Conservation (phyloP, 1,139 yeast species). For the Candida anutae region DNA sequence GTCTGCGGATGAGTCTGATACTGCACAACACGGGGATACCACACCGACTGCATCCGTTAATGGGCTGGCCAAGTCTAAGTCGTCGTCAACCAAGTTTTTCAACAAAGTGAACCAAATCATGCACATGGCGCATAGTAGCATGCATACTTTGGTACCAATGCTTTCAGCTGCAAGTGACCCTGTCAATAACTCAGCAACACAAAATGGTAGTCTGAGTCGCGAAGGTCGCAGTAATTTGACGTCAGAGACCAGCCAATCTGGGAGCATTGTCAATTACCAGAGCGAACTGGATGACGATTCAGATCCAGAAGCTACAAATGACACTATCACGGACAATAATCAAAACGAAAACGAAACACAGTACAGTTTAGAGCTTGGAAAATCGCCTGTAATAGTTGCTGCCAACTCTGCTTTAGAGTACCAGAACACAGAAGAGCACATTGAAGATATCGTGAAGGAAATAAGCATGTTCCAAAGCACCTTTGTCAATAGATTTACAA, state of each 20-base stretch:
- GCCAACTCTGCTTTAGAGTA: not conserved
- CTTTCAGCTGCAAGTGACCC: constrained; percentile 1
- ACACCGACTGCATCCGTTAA: constrained; percentile 1
- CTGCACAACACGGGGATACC: too few species aligned
- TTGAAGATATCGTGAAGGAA: constrained; percentile 19
- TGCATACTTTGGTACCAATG: constrained; percentile 13
- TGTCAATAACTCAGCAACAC: not conserved
- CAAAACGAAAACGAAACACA: constrained; percentile 1
- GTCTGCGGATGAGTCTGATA: too few species aligned
- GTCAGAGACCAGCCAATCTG: constrained; percentile 1
- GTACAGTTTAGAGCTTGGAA: constrained; percentile 3
- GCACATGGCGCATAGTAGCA: constrained; percentile 11
- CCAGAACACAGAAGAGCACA: not conserved
- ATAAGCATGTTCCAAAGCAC: constrained; percentile 25
- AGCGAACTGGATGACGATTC: constrained; percentile 20
- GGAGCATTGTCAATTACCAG: constrained; percentile 11
- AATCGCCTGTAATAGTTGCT: not conserved
- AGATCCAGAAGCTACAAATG: not conserved
- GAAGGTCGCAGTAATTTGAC: too few species aligned
- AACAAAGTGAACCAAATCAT: constrained; percentile 5
- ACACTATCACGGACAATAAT: too few species aligned
- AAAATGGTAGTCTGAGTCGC: too few species aligned
- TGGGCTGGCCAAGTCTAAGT: constrained; percentile 1
- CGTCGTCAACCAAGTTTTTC: not conserved
- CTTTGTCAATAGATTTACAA: constrained; percentile 18